Evolutionary conservation across 2,329 filamentous ascomycete species (phyloP).

Genomic region (Arachnopeziza araneosa): DNA sequence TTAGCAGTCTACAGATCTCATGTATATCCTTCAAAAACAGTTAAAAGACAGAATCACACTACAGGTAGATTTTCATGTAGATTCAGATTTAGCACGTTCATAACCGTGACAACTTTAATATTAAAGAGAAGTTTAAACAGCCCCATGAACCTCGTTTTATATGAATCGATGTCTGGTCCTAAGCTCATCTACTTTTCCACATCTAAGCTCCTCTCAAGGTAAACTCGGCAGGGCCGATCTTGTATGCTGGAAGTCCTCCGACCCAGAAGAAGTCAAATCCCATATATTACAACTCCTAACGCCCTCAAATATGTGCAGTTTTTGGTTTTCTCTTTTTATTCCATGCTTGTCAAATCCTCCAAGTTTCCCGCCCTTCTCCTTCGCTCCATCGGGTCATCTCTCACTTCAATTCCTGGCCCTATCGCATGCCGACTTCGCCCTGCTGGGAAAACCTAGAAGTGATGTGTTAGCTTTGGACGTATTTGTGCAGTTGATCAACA

Average conservation of each 20-base stretch:
- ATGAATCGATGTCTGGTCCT: neutral
- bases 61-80: too few relatives aligned
- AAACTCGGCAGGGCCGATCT: neutral
- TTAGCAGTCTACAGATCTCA: too few relatives aligned
- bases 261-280: neutral
- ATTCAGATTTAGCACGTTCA: too few relatives aligned
- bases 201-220: neutral
- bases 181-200: neutral
- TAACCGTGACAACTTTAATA: too few relatives aligned
- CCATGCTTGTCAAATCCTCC: constrained; percentile 58
- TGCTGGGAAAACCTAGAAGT: constrained; percentile 28
- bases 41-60: too few relatives aligned
- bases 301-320: constrained; percentile 18
- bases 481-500: too few relatives aligned
- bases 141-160: neutral
- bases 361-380: constrained; percentile 41
- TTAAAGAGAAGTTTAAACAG: too few relatives aligned
- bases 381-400: constrained; percentile 52
- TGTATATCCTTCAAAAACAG: too few relatives aligned
- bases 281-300: constrained; percentile 17
- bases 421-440: constrained; percentile 45
- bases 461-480: neutral
- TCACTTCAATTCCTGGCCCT: constrained; percentile 78
- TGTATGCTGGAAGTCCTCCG: neutral
- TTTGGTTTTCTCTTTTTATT: constrained; percentile 21